Percentiles rank a stretch among this genome's conserved stretches.
Evolutionary conservation across 345 rosid genomes (phyloP).

Genomic region (Aurinia saxatilis): DNA sequence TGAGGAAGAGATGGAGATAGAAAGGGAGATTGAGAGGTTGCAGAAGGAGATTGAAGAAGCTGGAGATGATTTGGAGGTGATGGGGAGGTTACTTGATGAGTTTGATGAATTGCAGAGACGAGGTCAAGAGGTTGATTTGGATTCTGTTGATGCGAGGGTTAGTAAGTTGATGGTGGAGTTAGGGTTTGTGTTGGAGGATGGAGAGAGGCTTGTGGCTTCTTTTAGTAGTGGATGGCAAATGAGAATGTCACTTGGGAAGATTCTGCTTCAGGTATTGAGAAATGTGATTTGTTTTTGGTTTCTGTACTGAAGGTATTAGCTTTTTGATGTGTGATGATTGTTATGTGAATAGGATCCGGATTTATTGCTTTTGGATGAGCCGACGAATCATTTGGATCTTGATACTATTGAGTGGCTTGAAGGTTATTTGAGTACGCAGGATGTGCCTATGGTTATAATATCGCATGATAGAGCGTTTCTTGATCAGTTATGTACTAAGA

Average conservation of each 20-base stretch:
- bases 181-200: slow-evolving; percentile 62
- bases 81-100: slow-evolving; percentile 92
- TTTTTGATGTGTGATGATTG: slow-evolving; percentile 2
- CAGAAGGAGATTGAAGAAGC: slow-evolving; percentile 67
- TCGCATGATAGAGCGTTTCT: slow-evolving; percentile 95
- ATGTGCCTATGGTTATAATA: slow-evolving; percentile 88
- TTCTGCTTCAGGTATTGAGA: slow-evolving; percentile 68
- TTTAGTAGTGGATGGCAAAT: slow-evolving; percentile 97
- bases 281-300: neutral
- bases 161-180: slow-evolving; percentile 83
- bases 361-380: slow-evolving; percentile 88
- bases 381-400: slow-evolving; percentile 91
- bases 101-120: slow-evolving; percentile 75
- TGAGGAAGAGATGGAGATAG: slow-evolving; percentile 68
- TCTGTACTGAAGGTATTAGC: neutral
- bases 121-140: slow-evolving; percentile 68
- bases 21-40: slow-evolving; percentile 50
- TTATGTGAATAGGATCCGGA: slow-evolving; percentile 58
- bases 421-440: slow-evolving; percentile 72
- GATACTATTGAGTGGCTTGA: slow-evolving; percentile 95
- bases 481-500: slow-evolving; percentile 88
- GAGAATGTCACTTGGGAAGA: slow-evolving; percentile 98
- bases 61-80: slow-evolving; percentile 74
- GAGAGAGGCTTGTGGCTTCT: slow-evolving; percentile 84
- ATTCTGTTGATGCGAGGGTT: slow-evolving; percentile 60